These are phyloP conservation scores for Sinapis alba DNA, from an alignment of 441 rosid genomes.

Conservation along the genomic window DNA sequence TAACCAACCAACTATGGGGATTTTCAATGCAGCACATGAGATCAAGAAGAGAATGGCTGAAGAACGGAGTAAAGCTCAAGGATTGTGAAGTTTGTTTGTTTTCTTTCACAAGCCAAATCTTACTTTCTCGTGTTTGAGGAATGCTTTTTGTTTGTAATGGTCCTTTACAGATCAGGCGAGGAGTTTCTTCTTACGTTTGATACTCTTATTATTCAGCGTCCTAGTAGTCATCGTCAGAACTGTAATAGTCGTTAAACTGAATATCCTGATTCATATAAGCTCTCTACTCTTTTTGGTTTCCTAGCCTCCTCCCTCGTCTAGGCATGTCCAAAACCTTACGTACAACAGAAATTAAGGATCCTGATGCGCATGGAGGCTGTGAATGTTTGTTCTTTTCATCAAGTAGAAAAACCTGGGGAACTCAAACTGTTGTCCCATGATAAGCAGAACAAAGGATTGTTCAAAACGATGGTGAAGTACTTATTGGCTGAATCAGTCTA, in stretches of 20 bases:
- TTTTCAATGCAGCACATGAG: conserved; percentile 79
- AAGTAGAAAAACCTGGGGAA: not conserved
- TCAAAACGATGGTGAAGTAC: not conserved
- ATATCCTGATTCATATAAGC: not conserved
- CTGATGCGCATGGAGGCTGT: no score
- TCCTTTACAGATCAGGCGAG: not conserved
- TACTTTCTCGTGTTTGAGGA: not conserved
- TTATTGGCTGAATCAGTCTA: not conserved
- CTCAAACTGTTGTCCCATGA: not conserved
- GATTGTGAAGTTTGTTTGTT: conserved; percentile 14
- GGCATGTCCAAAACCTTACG: not conserved
- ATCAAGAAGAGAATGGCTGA: conserved; percentile 53
- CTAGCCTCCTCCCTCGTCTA: no score
- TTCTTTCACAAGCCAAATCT: not conserved
- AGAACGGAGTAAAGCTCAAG: conserved; percentile 30
- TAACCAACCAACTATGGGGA: conserved; percentile 77
- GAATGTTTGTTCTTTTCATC: no score
- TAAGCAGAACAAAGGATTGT: not conserved
- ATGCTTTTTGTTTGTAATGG: not conserved
- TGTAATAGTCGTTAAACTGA: not conserved
- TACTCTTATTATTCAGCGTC: not conserved
- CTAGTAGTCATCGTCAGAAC: not conserved
- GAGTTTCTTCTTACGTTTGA: not conserved
- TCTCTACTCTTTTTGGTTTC: not conserved
- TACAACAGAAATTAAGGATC: not conserved